Evolutionary conservation across 768 basidiomycete genomes (phyloP), one percentile per base, ranked within the genome.

Genomic region (Tulasnella sp.): DNA sequence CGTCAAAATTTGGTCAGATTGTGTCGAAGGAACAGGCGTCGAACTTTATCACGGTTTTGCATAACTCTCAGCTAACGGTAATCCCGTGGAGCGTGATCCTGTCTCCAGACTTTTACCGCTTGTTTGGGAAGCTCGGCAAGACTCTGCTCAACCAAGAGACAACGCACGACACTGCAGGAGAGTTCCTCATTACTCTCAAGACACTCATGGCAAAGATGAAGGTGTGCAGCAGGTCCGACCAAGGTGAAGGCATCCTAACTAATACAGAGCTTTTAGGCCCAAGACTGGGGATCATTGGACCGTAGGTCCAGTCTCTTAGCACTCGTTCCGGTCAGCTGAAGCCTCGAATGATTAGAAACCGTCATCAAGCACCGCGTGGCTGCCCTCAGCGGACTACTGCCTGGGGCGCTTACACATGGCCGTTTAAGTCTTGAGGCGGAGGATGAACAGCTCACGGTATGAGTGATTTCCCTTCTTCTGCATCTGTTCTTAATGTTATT

Each of bases 351-450:
- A 35, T 0, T 69, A 83, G 83, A 83, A 76, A 83, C 81, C 42
- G 80, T 83, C 26, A 82, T 81, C 5, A 76, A 80, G 6, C 83
- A 83, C 67, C 77, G 83, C 37, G 82, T 80, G 6, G 86, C 88
- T n/a, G 26, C 71, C 29, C 26, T 72, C 18, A 20, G 39, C 4
- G 71, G 20, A 16, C 35, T 72, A 20, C 44, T 72, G 5, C 71
- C 37, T 0, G 5, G 5, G 9, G 71, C 37, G 5, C 44, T 72
- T 72, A 18, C 23, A 32, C 26, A 23, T 35, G 61, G 61, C 35
- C 61, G 61, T 67, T 35, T 26, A 15, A 29, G 26, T 26, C 11
- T 67, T 35, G 61, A 67, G 5, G 29, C 44, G 20, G 73, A 74
- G 5, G 73, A 55, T 32, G 73, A 55, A 18, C 32, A 74, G 46